phyloP scores from a whole-genome alignment of 2,329 filamentous ascomycete genomes.

The Phialocephala subalpina region DNA sequence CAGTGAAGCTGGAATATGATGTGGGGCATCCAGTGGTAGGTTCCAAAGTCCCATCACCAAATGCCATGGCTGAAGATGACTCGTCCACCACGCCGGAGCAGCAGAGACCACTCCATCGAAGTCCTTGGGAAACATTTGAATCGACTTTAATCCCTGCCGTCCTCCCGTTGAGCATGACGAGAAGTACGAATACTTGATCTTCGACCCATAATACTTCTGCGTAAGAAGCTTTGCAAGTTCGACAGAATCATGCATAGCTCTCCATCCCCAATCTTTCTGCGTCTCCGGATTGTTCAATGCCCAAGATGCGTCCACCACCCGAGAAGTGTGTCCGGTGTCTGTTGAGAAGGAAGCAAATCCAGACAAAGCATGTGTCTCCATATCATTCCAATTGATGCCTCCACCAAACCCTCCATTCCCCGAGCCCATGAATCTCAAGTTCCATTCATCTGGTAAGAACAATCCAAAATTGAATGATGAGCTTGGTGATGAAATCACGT shows the following conservation, averaged over 20 bases:
- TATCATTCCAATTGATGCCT: slow-evolving; percentile 57
- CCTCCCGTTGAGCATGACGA: slow-evolving; percentile 11
- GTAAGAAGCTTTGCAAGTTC: slow-evolving; percentile 4
- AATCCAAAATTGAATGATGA: slow-evolving; percentile 49
- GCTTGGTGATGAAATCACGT: slow-evolving; percentile 45
- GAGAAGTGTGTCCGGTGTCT: slow-evolving; percentile 53
- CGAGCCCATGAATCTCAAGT: slow-evolving; percentile 47
- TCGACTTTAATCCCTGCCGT: slow-evolving; percentile 7
- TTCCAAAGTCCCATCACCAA: slow-evolving; percentile 56
- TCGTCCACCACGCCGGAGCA: slow-evolving; percentile 25
- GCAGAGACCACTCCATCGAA: slow-evolving; percentile 11
- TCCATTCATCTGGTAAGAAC: slow-evolving; percentile 49
- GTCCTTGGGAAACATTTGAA: slow-evolving; percentile 8
- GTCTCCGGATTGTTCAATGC: slow-evolving; percentile 48
- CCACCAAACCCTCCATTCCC: slow-evolving; percentile 56
- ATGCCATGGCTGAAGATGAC: slow-evolving; percentile 42
- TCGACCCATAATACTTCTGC: slow-evolving; percentile 10
- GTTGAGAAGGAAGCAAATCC: slow-evolving; percentile 53
- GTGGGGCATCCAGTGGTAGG: slow-evolving; percentile 51
- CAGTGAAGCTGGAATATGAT: slow-evolving; percentile 52
- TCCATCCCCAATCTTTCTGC: slow-evolving; percentile 45
- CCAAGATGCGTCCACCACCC: slow-evolving; percentile 46
- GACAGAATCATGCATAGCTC: slow-evolving; percentile 30
- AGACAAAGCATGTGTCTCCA: slow-evolving; percentile 47
- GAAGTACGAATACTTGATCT: slow-evolving; percentile 19